These are phyloP conservation scores for Candida andamanensis DNA, from an alignment of 805 yeast species.

Conservation along the genomic window DNA sequence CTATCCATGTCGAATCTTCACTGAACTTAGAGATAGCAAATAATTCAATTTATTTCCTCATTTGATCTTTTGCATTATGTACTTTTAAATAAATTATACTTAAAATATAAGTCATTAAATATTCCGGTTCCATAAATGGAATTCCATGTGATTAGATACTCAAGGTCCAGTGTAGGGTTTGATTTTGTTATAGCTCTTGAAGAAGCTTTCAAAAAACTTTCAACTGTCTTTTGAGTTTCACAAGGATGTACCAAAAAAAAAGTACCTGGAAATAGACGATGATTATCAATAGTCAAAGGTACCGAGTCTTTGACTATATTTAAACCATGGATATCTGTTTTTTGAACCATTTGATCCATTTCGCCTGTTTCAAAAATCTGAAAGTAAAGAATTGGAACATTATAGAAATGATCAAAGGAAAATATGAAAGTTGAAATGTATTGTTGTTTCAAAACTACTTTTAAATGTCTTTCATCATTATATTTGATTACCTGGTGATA, in stretches of 20 bases:
- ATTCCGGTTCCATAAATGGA: conserved; percentile 9
- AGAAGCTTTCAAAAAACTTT: conserved; percentile 7
- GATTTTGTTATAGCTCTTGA: not conserved
- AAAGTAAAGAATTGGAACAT: conserved; percentile 27
- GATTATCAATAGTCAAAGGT: conserved; percentile 8
- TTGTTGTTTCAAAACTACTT: conserved; percentile 1
- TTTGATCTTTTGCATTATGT: conserved; percentile 5
- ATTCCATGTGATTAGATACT: conserved; percentile 15
- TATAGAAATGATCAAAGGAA: conserved; percentile 23
- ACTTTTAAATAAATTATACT: conserved; percentile 6
- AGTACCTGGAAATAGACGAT: conserved; percentile 8
- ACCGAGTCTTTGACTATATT: conserved; percentile 2
- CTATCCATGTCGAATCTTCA: conserved; percentile 72
- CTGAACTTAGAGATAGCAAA: conserved; percentile 18
- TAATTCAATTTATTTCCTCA: not conserved
- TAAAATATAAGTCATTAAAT: conserved; percentile 5
- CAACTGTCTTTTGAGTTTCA: conserved; percentile 17
- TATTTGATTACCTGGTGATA: no score
- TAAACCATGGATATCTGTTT: conserved; percentile 1
- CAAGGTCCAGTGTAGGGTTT: not conserved
- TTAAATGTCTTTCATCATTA: not conserved
- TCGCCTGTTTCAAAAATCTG: conserved; percentile 10
- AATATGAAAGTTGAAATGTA: not conserved
- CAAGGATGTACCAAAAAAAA: conserved; percentile 31
- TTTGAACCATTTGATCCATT: not conserved